Evolutionary conservation across 2,329 filamentous ascomycete genomes (phyloP), one percentile per base, ranked within the genome.

Genomic region (Colletotrichum tropicale): DNA sequence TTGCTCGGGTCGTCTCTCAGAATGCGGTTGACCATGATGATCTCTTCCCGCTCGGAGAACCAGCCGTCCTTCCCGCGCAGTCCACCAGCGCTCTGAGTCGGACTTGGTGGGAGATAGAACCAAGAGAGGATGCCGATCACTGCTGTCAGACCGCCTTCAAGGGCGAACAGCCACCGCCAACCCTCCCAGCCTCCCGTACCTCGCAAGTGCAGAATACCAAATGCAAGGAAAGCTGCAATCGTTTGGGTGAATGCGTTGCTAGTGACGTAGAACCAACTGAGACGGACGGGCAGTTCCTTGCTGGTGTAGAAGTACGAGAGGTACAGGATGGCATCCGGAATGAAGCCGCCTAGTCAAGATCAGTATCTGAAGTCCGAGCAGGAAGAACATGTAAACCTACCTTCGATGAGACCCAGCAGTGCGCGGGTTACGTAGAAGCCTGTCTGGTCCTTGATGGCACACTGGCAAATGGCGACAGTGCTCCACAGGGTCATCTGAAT

Each of bases 241-340:
- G 91, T 89, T 15, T 87, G 83, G 0, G 89, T 89, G 0, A 84
- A 58, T 6, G 32, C 84, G 61, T 88, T 86, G 36, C 92, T 92
- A 0, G 91, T 87, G 1, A 89, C 89, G 92, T 93, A 94, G 83
- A 94, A 94, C 82, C 88, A 93, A 71, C 90, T 90, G 24, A 94
- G 84, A 0, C 93, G 88, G 36, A 89, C 88, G 0, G 93, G 92
- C 0, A 95, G 85, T 80, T 95, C 93, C 70, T 87, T 88, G 3
- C 89, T 90, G 28, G 89, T 94, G 84, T 94, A 95, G 84, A 93
- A 95, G 82, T 94, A 95, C 12, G 89, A 91, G 6, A 94, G 85
- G 18, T 77, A 77, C 1, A 77, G 24, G 24, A 77, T 74, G n/a
- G 74, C 74, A 75, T 92, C 91, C 0, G 80, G 76, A 15, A 77